These are phyloP conservation scores for Wilcoxina mikolae DNA, from an alignment of 495 filamentous ascomycete genomes.

Conservation along the genomic window DNA sequence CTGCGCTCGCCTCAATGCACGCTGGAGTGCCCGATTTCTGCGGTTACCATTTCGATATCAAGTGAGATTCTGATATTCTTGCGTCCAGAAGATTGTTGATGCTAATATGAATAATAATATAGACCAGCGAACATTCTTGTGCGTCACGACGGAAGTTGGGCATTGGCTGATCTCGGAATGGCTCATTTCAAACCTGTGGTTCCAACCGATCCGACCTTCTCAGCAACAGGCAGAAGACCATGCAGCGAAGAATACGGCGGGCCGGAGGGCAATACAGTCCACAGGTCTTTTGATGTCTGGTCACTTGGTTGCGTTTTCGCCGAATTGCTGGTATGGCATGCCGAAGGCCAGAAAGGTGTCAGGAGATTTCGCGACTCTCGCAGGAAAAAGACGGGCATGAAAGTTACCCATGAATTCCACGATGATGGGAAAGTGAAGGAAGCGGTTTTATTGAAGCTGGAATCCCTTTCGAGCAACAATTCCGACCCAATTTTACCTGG, in stretches of 20 bases:
- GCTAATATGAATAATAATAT: too few relatives aligned
- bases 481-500: not conserved
- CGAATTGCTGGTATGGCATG: not conserved
- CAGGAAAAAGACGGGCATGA: not conserved
- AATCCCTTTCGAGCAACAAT: not conserved
- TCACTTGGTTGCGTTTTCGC: not conserved
- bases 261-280: not conserved
- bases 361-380: not conserved
- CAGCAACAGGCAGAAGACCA: not conserved
- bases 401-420: not conserved
- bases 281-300: not conserved
- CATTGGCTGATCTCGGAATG: not conserved
- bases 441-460: not conserved
- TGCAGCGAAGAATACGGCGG: not conserved
- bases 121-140: not conserved
- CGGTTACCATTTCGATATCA: not conserved
- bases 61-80: too few relatives aligned
- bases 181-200: not conserved
- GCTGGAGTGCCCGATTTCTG: not conserved
- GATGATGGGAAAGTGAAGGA: not conserved
- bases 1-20: not conserved
- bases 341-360: not conserved
- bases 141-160: not conserved
- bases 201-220: not conserved
- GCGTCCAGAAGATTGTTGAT: too few relatives aligned